phyloP scores from a whole-genome alignment of 2,329 filamentous ascomycete genomes.

The Botrytis tulipae region DNA sequence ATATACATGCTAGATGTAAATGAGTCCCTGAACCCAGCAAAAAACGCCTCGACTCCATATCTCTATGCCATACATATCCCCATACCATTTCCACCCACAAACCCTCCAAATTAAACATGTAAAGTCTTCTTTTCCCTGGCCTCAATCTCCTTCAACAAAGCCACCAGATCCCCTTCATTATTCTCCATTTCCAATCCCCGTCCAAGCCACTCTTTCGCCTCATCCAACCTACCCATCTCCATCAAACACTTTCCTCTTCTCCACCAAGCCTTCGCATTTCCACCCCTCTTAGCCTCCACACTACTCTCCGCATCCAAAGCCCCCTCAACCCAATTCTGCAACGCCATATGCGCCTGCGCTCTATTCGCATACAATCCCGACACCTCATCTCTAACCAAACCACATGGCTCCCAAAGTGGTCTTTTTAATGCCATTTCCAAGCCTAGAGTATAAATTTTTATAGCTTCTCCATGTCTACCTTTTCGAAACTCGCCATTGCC shows the following conservation, averaged over 20 bases:
- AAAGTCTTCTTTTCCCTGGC: constrained; percentile 39
- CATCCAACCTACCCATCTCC: constrained; percentile 86
- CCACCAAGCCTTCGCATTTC: constrained; percentile 96
- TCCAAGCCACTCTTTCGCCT: constrained; percentile 77
- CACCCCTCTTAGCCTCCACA: constrained; percentile 80
- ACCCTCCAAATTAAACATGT: not conserved
- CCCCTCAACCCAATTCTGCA: constrained; percentile 79
- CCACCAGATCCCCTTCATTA: constrained; percentile 61
- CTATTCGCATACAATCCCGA: constrained; percentile 79
- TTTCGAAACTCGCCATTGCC: constrained; percentile 84
- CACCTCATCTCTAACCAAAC: constrained; percentile 81
- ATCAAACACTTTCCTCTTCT: constrained; percentile 77
- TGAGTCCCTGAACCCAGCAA: not conserved
- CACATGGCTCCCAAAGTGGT: constrained; percentile 83
- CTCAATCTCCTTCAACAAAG: constrained; percentile 63
- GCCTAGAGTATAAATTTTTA: constrained; percentile 79
- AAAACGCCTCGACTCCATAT: constrained; percentile 15
- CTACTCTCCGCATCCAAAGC: constrained; percentile 85
- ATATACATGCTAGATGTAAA: not conserved
- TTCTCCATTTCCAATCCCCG: constrained; percentile 81
- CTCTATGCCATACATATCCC: not conserved
- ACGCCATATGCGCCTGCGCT: constrained; percentile 84
- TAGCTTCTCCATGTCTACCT: constrained; percentile 68
- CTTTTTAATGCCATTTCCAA: constrained; percentile 83
- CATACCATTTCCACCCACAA: not conserved